Conservation (phyloP, 768 basidiomycete genomes). For the Pulveroboletus ravenelii region DNA sequence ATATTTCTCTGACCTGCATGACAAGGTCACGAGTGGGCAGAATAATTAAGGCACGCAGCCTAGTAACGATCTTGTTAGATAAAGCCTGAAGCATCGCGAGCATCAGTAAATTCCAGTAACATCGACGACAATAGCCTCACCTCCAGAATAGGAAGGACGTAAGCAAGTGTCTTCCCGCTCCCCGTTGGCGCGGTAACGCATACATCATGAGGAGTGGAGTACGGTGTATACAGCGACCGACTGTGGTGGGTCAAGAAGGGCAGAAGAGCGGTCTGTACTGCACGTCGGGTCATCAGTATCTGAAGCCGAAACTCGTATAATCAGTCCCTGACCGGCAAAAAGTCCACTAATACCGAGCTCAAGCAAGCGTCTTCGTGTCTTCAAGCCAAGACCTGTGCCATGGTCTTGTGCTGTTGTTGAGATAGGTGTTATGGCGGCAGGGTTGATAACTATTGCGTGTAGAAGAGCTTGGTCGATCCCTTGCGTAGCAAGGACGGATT, state of each 20-base stretch:
- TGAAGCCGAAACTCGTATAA: not conserved
- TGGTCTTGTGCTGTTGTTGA: constrained; percentile 34
- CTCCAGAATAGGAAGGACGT: constrained; percentile 89
- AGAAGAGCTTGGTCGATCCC: constrained; percentile 73
- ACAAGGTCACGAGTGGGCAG: constrained; percentile 94
- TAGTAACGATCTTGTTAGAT: constrained; percentile 68
- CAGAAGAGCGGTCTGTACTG: constrained; percentile 86
- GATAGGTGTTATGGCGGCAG: constrained; percentile 44
- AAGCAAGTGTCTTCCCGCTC: constrained; percentile 97
- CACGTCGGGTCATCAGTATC: constrained; percentile 14
- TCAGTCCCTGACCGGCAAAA: constrained; percentile 68
- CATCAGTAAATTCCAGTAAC: not conserved
- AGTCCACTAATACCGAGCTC: constrained; percentile 81
- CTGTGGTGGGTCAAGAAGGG: constrained; percentile 67
- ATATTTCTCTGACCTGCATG: constrained; percentile 85
- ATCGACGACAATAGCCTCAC: constrained; percentile 33
- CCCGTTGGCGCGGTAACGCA: constrained; percentile 97
- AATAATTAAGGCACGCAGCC: constrained; percentile 82
- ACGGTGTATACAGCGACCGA: constrained; percentile 58
- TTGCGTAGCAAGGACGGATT: constrained; percentile 66
- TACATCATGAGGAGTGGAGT: constrained; percentile 66
- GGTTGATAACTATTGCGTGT: constrained; percentile 64
- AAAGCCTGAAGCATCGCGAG: constrained; percentile 47
- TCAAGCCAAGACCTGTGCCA: constrained; percentile 51
- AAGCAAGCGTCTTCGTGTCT: constrained; percentile 55